A percentile compares a stretch with the other conserved stretches of the same genome.
Evolutionary conservation across 257 asterid genomes (phyloP).

Genomic region (Forsythia viridissima): DNA sequence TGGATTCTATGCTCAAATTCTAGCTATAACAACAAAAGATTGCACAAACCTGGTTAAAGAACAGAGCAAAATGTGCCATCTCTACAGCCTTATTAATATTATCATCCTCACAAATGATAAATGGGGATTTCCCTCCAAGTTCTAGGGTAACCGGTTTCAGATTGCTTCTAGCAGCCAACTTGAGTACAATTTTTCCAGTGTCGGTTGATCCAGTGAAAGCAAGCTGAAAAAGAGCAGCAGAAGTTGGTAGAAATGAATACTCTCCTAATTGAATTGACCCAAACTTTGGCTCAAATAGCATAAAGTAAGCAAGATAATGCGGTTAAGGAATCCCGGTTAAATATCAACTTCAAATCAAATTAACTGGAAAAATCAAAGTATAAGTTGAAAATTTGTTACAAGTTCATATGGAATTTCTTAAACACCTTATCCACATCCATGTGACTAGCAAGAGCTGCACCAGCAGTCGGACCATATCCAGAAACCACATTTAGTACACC

Average conservation of each 20-base stretch:
- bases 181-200: constrained; percentile 73
- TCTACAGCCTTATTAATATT: constrained; percentile 89
- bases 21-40: neutral
- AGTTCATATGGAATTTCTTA: neutral
- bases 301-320: neutral
- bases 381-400: neutral
- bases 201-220: constrained; percentile 98
- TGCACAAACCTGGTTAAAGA: constrained; percentile 85
- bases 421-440: constrained; percentile 98
- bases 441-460: constrained; percentile 90
- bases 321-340: neutral
- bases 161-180: constrained; percentile 84
- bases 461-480: constrained; percentile 92
- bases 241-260: neutral
- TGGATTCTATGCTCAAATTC: neutral
- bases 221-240: constrained; percentile 45
- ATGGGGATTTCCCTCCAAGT: constrained; percentile 98
- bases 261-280: neutral
- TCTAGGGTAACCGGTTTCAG: constrained; percentile 91
- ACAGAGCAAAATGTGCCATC: constrained; percentile 85
- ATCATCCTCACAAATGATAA: constrained; percentile 95
- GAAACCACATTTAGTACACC: constrained; percentile 89
- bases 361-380: no score
- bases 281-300: neutral
- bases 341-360: no score